Evolutionary conservation across 2,329 filamentous ascomycete species (phyloP), one percentile per base, ranked within the genome.

Genomic region (Hypoxylon sp.): DNA sequence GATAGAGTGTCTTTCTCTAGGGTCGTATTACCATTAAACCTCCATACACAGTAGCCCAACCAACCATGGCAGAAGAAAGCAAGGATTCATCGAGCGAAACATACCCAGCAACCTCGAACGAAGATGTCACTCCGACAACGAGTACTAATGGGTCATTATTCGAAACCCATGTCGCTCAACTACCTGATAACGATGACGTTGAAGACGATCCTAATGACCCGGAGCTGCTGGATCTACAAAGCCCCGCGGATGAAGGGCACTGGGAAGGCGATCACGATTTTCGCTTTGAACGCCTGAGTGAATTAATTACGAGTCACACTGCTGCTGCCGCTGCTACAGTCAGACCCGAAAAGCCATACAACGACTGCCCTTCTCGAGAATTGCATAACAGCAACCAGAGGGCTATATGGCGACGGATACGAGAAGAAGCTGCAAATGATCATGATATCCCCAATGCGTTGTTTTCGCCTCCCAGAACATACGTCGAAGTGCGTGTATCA

Each of bases 401-500:
- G 34, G 45, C 11, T 14, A 34, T 57, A 36, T 63, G 60, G 60
- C 32, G 50, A 21, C 30, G 19, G 10, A 57, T 63, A 32, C 34
- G 45, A 36, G 52, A 50, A 11, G 32, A 46, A 52, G 57, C 63
- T 2, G 6, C 25, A 4, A 52, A 19, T 19, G 57, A 60, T 36
- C 10, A 46, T 13, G 10, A 50, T 25, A 55, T 65, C 32, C 48
- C 55, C 3, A 55, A 5, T 23, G 60, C 52, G 14, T 19, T 63
- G 28, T 63, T 63, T 38, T 58, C 53, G 14, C 60, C 60, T 17
- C 53, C 53, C 7, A 46, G 36, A 6, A 58, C 53, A 19, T 63
- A 58, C 14, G 53, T 63, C 5, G 36, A 48, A 52, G 60, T 58
- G 4, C 36, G 34, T 6, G 60, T 63, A 21, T 23, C 53, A 5